A percentile compares a stretch with the other conserved stretches of the same genome.
Conservation (phyloP, 768 basidiomycete genomes). For the Fomitopsis pulvina region DNA sequence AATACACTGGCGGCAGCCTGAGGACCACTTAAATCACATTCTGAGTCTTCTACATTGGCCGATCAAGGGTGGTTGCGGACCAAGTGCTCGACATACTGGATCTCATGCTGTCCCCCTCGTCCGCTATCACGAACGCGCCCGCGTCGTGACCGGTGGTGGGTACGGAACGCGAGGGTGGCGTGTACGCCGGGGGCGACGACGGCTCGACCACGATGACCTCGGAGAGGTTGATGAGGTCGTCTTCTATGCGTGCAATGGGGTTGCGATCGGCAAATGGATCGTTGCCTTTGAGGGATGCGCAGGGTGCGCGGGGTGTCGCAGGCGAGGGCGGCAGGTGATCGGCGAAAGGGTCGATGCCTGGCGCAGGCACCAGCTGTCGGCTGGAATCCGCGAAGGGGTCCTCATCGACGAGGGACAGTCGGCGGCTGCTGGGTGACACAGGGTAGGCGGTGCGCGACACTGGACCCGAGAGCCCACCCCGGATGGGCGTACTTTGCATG, state of each 20-base stretch:
- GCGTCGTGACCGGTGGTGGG: not conserved
- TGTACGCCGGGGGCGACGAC: not conserved
- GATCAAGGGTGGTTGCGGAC: not conserved
- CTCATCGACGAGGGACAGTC: not conserved
- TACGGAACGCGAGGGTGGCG: not conserved
- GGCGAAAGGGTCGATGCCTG: not conserved
- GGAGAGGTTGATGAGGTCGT: not conserved
- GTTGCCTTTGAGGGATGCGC: not conserved
- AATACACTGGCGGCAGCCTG: not conserved
- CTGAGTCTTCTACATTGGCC: not conserved
- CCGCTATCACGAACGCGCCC: not conserved
- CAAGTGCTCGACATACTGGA: constrained; percentile 1
- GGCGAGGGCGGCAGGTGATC: not conserved
- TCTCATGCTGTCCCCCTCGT: constrained; percentile 1
- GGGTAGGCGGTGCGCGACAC: not conserved
- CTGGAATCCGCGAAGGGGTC: not conserved
- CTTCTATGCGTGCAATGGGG: not conserved
- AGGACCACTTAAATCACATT: not conserved
- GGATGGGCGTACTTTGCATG: constrained; percentile 14
- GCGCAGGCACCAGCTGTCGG: not conserved
- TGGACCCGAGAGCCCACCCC: constrained; percentile 3
- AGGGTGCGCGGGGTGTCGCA: not conserved
- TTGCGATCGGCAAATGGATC: not conserved
- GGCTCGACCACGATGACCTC: not conserved
- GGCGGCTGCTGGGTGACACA: not conserved